Conservation (phyloP, 305 asterid species). For the Rubia peregrina region DNA sequence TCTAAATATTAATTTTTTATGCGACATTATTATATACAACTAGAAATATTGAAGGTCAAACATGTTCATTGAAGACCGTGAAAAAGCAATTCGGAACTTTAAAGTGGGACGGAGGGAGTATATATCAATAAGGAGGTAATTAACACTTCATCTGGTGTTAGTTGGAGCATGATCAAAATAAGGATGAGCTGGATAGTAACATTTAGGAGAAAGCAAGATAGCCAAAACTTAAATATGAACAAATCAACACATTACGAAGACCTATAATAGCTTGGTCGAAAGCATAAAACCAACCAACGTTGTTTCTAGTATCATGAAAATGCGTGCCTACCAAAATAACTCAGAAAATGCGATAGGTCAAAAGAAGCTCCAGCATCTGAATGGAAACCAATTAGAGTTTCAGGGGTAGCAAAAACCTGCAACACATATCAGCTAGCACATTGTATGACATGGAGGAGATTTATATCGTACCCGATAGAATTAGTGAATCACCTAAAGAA, state of each 20-base stretch:
- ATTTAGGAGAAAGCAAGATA: neutral
- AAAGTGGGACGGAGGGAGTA: no score
- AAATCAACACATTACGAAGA: neutral
- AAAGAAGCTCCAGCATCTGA: slow-evolving; percentile 99
- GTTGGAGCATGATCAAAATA: neutral
- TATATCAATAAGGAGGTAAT: no score
- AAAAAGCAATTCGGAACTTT: no score
- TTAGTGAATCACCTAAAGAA: slow-evolving; percentile 9
- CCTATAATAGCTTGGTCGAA: neutral
- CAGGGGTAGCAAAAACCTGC: no score
- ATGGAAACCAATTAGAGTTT: slow-evolving; percentile 91
- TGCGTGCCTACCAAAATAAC: slow-evolving; percentile 58
- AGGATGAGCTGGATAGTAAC: neutral
- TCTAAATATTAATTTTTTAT: no score
- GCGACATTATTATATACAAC: no score
- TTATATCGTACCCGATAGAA: neutral
- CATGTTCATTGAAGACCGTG: no score
- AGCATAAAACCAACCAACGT: neutral
- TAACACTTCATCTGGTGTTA: no score
- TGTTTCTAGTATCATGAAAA: neutral
- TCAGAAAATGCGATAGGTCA: slow-evolving; percentile 89
- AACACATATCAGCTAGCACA: slow-evolving; percentile 4
- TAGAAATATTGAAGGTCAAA: no score
- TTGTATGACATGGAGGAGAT: neutral
- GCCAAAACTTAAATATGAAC: neutral